These are phyloP conservation scores for Melampsora occidentalis DNA, from an alignment of 1,284 basidiomycete species.

Conservation along the genomic window DNA sequence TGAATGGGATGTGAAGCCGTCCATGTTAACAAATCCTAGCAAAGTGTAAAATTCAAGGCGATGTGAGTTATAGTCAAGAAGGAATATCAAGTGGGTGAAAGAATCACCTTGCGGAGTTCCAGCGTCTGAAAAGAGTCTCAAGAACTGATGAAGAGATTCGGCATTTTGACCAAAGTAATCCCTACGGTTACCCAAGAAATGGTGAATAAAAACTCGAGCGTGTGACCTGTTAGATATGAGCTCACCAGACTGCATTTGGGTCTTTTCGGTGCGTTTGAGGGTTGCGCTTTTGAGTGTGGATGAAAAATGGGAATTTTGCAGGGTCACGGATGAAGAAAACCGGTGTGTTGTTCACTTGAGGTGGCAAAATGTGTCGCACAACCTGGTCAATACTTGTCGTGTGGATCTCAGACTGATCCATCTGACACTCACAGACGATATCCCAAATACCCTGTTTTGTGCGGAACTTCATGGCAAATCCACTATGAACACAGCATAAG, in stretches of 20 bases:
- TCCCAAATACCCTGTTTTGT: conserved; percentile 87
- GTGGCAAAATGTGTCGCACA: background rate
- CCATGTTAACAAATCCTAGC: conserved; percentile 50
- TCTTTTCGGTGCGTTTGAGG: conserved; percentile 84
- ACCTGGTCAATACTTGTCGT: background rate
- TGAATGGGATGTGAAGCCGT: conserved; percentile 92
- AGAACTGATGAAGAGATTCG: conserved; percentile 83
- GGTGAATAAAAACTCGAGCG: conserved; percentile 18
- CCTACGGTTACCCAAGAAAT: conserved; percentile 60
- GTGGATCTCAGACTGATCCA: background rate
- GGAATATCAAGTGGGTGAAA: background rate
- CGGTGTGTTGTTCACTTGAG: conserved; percentile 29
- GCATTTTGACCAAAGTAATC: conserved; percentile 84
- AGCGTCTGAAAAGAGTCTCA: conserved; percentile 81
- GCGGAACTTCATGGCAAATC: conserved; percentile 58
- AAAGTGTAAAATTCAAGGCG: background rate
- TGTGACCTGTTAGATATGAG: conserved; percentile 16
- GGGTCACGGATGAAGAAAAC: conserved; percentile 52
- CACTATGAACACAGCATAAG: background rate
- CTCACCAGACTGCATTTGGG: conserved; percentile 73
- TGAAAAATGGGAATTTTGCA: conserved; percentile 70
- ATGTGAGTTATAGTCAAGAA: background rate
- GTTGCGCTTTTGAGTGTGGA: conserved; percentile 90
- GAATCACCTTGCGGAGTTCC: conserved; percentile 74
- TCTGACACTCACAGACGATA: conserved; percentile 60